Evolutionary conservation across 208 protist species (phyloP).

Genomic region (Trypanosoma melophagium): DNA sequence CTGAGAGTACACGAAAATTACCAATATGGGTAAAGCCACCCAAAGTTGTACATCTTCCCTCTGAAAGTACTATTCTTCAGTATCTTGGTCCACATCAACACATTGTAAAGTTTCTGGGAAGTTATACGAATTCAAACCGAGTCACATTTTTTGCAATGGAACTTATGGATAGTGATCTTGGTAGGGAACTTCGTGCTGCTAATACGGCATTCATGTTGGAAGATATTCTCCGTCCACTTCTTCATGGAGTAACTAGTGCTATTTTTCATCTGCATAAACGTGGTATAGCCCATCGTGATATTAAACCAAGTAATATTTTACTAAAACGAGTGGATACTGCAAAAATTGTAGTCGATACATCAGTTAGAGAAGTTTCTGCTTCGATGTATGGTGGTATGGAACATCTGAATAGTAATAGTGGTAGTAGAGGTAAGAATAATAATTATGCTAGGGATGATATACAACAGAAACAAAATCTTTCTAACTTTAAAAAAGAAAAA

Average conservation of each 20-base stretch:
- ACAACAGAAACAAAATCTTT: not conserved
- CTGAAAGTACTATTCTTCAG: conserved; percentile 49
- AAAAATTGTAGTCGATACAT: not conserved
- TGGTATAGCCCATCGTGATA: conserved; percentile 70
- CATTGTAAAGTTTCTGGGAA: conserved; percentile 59
- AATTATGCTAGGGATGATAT: conserved; percentile 11
- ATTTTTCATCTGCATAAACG: conserved; percentile 58
- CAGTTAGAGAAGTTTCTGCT: not conserved
- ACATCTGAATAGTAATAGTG: not conserved
- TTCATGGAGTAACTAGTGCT: conserved; percentile 51
- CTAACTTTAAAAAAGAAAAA: not conserved
- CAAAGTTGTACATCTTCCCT: not conserved
- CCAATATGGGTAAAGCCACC: not conserved
- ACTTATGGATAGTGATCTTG: conserved; percentile 82
- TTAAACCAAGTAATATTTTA: conserved; percentile 85
- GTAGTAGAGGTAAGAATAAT: not conserved
- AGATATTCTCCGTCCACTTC: conserved; percentile 35
- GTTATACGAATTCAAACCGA: conserved; percentile 39
- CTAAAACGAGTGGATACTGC: conserved; percentile 33
- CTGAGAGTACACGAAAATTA: not conserved
- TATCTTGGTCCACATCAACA: conserved; percentile 64
- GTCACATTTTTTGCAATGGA: conserved; percentile 70
- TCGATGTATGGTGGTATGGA: not conserved
- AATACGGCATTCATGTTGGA: conserved; percentile 48
- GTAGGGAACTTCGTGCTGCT: conserved; percentile 48